phyloP scores from a whole-genome alignment of 2,329 filamentous ascomycete species.

The Triangularia setosa region DNA sequence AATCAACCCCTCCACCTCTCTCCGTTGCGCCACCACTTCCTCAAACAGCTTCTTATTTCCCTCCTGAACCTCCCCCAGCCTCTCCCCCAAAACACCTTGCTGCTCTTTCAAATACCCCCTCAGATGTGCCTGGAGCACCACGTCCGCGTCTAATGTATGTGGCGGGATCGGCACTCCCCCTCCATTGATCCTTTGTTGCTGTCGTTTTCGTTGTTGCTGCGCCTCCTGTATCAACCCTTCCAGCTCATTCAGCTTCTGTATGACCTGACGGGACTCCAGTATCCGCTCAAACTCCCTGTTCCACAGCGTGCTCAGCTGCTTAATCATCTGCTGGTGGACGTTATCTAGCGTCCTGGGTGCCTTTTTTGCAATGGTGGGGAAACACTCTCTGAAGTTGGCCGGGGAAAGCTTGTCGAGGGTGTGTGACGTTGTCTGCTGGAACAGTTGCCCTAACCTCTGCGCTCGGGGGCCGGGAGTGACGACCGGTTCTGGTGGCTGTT shows the following conservation, averaged over 20 bases:
- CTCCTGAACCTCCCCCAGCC: slow-evolving; percentile 52
- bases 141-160: slow-evolving; percentile 51
- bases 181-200: slow-evolving; percentile 34
- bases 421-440: slow-evolving; percentile 47
- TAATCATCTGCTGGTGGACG: slow-evolving; percentile 57
- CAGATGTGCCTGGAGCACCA: slow-evolving; percentile 53
- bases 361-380: slow-evolving; percentile 53
- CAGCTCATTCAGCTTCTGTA: slow-evolving; percentile 56
- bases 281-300: slow-evolving; percentile 57
- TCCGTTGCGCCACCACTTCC: slow-evolving; percentile 50
- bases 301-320: slow-evolving; percentile 51
- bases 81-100: slow-evolving; percentile 53
- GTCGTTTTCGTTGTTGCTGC: slow-evolving; percentile 28
- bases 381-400: slow-evolving; percentile 58
- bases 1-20: slow-evolving; percentile 51
- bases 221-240: slow-evolving; percentile 54
- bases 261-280: slow-evolving; percentile 47
- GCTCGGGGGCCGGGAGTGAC: slow-evolving; percentile 55
- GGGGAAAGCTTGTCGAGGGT: slow-evolving; percentile 54
- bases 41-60: slow-evolving; percentile 53
- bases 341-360: slow-evolving; percentile 49
- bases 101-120: slow-evolving; percentile 49
- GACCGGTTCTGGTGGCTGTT: slow-evolving; percentile 23
- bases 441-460: slow-evolving; percentile 50
- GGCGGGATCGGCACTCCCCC: slow-evolving; percentile 33